phyloP scores from a whole-genome alignment of 495 filamentous ascomycete genomes.

The Amphirosellinia nigrospora region DNA sequence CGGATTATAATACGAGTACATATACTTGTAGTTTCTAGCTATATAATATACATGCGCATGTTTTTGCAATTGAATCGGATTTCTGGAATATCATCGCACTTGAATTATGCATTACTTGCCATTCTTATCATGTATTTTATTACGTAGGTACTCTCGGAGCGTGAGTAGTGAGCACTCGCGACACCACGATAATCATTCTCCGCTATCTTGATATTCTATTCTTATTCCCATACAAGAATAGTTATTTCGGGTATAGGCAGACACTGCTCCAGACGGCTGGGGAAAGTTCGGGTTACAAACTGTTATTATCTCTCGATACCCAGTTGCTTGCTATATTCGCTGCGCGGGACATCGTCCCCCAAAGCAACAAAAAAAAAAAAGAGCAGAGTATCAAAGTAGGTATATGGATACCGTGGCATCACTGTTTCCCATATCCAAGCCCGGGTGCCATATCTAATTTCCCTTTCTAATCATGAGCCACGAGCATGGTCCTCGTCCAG shows the following conservation, averaged over 20 bases:
- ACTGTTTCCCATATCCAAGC: conserved; percentile 4
- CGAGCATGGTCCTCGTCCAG: background rate
- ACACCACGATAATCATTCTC: background rate
- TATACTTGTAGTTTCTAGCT: background rate
- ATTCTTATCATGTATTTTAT: background rate
- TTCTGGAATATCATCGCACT: background rate
- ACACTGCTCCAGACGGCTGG: background rate
- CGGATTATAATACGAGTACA: background rate
- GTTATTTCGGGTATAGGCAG: background rate
- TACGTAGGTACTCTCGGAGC: no score
- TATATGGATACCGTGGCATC: background rate
- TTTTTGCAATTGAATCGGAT: background rate
- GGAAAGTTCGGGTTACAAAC: background rate
- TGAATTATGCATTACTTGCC: background rate
- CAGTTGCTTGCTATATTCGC: conserved; percentile 11
- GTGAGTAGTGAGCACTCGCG: background rate
- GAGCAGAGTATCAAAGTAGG: background rate
- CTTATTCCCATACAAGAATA: background rate
- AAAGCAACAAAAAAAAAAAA: background rate
- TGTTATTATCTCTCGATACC: background rate
- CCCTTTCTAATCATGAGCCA: background rate
- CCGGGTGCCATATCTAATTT: conserved; percentile 8
- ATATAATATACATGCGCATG: background rate
- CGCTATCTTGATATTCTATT: background rate
- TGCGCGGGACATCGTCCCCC: background rate